Conservation (phyloP, 148 eudicot species). For the Chenopodium suecicum region DNA sequence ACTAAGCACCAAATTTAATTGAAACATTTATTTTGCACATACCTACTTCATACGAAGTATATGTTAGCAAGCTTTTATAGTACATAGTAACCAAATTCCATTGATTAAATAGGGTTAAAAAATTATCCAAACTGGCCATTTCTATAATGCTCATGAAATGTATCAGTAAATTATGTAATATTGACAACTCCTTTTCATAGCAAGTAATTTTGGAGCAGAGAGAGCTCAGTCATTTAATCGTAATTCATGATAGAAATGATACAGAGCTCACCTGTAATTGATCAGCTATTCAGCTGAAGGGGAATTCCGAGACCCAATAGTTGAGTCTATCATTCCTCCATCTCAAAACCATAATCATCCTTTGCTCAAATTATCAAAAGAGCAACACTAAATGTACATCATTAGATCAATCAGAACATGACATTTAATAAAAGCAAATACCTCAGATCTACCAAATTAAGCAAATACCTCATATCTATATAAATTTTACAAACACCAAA, state of each 20-base stretch:
- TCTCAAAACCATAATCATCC: too few species aligned
- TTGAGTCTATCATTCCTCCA: too few species aligned
- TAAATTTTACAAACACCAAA: too few species aligned
- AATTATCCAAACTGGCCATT: not conserved
- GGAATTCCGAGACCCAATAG: constrained; percentile 86
- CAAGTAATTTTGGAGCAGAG: not conserved
- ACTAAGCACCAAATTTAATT: not conserved
- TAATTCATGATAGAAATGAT: not conserved
- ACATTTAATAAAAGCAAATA: too few species aligned
- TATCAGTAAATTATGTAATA: not conserved
- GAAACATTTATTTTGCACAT: not conserved
- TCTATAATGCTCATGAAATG: not conserved
- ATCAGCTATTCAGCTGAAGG: constrained; percentile 55
- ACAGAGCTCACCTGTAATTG: constrained; percentile 51
- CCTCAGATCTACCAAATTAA: too few species aligned
- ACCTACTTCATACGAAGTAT: not conserved
- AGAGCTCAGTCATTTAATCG: not conserved
- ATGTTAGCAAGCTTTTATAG: not conserved
- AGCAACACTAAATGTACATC: too few species aligned
- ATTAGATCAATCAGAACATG: too few species aligned
- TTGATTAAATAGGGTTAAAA: not conserved
- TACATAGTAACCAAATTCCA: not conserved
- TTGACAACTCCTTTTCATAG: not conserved
- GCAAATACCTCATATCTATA: too few species aligned
- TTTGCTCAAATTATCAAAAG: too few species aligned